phyloP scores from a whole-genome alignment of 176 grass and related monocot species.

The Oryza brachyantha region DNA sequence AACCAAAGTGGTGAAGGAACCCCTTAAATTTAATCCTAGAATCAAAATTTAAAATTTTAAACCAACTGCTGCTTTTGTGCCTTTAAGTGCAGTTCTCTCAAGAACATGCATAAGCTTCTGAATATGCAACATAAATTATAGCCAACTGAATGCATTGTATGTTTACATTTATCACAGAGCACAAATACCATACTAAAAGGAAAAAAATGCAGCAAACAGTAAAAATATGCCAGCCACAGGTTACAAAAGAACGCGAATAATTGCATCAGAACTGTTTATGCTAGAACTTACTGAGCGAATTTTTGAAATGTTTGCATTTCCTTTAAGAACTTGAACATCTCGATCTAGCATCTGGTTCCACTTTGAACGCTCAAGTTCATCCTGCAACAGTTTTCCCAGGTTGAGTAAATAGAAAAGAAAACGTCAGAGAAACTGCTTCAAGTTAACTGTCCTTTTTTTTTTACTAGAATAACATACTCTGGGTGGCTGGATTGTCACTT shows the following conservation, averaged over 20 bases:
- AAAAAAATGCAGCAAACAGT: background rate
- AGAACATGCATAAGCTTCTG: background rate
- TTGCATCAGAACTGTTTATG: conserved; percentile 1
- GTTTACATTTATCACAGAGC: background rate
- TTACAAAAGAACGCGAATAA: background rate
- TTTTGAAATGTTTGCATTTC: conserved; percentile 77
- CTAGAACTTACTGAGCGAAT: conserved; percentile 66
- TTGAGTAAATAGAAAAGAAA: background rate
- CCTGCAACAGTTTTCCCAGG: conserved; percentile 48
- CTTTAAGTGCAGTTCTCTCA: no score
- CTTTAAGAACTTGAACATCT: conserved; percentile 87
- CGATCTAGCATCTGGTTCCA: conserved; percentile 83
- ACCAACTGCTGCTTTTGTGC: no score
- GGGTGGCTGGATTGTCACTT: conserved; percentile 75
- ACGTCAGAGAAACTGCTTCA: conserved; percentile 10
- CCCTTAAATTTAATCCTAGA: no score
- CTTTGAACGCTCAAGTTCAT: conserved; percentile 57
- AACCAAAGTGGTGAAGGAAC: background rate
- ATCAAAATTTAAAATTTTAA: no score
- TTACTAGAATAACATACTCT: conserved; percentile 46
- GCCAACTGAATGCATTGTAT: background rate
- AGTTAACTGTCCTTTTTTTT: conserved; percentile 8
- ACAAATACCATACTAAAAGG: background rate
- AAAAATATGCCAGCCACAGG: background rate
- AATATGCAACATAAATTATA: background rate